Percentiles rank a stretch among this genome's conserved stretches.
Evolutionary conservation across 352 stramenopile genomes (phyloP).

Genomic region (Phytopythium oedochilum): DNA sequence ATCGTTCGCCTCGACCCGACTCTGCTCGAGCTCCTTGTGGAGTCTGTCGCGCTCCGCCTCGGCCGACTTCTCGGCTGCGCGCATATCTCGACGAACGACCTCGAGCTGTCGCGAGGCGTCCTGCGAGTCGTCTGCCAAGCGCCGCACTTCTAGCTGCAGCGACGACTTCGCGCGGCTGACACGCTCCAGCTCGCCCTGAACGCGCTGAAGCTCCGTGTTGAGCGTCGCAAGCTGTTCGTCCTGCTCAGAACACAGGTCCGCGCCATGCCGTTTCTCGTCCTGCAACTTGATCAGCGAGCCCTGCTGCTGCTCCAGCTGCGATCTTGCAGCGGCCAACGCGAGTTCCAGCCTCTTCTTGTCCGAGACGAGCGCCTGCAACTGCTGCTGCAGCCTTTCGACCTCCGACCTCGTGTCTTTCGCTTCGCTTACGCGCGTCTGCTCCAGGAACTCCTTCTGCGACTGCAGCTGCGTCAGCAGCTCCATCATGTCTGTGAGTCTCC

Average conservation of each 20-base stretch:
- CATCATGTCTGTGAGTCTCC: constrained; percentile 59
- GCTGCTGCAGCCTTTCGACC: constrained; percentile 33
- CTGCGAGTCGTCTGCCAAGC: constrained; percentile 45
- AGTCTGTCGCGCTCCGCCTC: constrained; percentile 34
- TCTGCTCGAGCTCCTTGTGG: constrained; percentile 44
- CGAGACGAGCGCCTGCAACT: constrained; percentile 19
- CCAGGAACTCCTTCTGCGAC: constrained; percentile 38
- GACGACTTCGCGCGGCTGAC: constrained; percentile 30
- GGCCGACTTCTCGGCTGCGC: constrained; percentile 33
- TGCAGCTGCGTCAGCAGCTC: constrained; percentile 54
- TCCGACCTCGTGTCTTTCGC: constrained; percentile 31
- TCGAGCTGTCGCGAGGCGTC: constrained; percentile 58
- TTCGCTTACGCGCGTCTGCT: constrained; percentile 39
- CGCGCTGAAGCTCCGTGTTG: constrained; percentile 14
- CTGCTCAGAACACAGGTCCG: constrained; percentile 7
- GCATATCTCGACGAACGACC: constrained; percentile 49
- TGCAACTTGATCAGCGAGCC: constrained; percentile 23
- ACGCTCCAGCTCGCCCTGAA: constrained; percentile 44
- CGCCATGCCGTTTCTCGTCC: constrained; percentile 26
- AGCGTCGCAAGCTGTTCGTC: constrained; percentile 24
- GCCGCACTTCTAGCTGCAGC: constrained; percentile 53
- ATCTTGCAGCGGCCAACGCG: constrained; percentile 12
- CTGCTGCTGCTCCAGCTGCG: constrained; percentile 24
- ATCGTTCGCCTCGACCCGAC: constrained; percentile 35
- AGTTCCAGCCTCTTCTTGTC: constrained; percentile 40